Base-by-base conservation (phyloP, 2,329 filamentous ascomycete genomes). In the Penicillium sp. region DNA sequence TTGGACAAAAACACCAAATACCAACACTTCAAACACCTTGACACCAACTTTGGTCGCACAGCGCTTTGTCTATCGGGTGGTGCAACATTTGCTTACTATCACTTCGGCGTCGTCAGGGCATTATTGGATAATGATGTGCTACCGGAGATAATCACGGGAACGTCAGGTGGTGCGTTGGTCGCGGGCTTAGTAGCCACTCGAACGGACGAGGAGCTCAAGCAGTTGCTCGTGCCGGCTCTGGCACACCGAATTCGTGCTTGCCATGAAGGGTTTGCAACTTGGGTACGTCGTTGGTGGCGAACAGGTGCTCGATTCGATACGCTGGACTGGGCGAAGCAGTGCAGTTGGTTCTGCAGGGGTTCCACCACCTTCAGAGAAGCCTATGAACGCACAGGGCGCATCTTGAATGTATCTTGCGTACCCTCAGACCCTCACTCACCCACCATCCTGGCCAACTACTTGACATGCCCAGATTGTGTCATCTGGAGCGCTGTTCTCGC, bases 401-500 rank as follows among this genome's bases (percentile, higher is more conserved):
- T 96, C 45, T 74, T 98, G 34, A 98, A 98, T 63, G 88, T 98
- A 7, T 87, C 86, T 4, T 98, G 92, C 61, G 87, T 98, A 1
- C 92, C 92, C 1, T 89, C 90, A 0, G 92, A 98, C 60, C 92
- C 90, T 12, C 88, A 98, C 64, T 93, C 86, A 29, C 90, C 80
- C 2, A 81, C 88, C 0, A 95, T 98, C 48, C 74, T 98, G 6
- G 87, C 87, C 57, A 98, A 98, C 66, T 95, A 96, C 61, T 76
- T 95, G 20, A 96, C 92, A 1, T 85, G 84, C 14, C 92, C 92
- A 0, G 88, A 98, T 67, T 98, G 92, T 59, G 92, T 98, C 27
- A 93, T 98, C 46, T 98, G 93, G 92, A 95, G 88, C 8, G 90
- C 92, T 2, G 88, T 96, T 2, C 69, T 98, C 30, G 92, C 92